phyloP scores from a whole-genome alignment of 441 rosid species.

The Aleurites moluccanus region DNA sequence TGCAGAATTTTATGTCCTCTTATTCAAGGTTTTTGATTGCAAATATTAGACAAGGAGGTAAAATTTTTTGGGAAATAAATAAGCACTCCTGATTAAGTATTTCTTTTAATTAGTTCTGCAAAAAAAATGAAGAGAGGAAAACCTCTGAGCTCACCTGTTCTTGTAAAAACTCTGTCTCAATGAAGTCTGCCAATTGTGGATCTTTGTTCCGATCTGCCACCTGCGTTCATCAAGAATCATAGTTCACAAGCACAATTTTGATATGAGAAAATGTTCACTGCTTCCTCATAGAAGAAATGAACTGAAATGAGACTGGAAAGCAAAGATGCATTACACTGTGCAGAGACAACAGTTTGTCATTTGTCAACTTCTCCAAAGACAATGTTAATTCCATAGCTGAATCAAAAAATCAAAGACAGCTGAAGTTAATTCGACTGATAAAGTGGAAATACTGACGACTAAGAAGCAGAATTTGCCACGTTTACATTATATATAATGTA shows the following conservation, averaged over 20 bases:
- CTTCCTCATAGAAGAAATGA: background rate
- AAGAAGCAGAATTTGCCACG: background rate
- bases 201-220: constrained; percentile 60
- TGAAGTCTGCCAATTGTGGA: constrained; percentile 60
- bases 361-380: constrained; percentile 79
- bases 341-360: constrained; percentile 68
- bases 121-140: background rate
- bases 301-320: background rate
- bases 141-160: constrained; percentile 61
- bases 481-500: too few relatives aligned
- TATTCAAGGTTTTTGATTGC: background rate
- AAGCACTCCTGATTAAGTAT: background rate
- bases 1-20: background rate
- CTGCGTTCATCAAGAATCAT: constrained; percentile 31
- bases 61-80: background rate
- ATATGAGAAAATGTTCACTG: background rate
- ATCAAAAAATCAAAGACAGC: constrained; percentile 17
- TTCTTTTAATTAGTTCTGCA: background rate
- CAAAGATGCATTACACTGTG: constrained; percentile 61
- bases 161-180: constrained; percentile 56
- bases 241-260: constrained; percentile 1
- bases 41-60: background rate
- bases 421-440: background rate
- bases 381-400: constrained; percentile 89
- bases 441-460: background rate